These are phyloP conservation scores for Heliamphora exappendiculata DNA, from an alignment of 148 eudicot genomes.

Conservation along the genomic window DNA sequence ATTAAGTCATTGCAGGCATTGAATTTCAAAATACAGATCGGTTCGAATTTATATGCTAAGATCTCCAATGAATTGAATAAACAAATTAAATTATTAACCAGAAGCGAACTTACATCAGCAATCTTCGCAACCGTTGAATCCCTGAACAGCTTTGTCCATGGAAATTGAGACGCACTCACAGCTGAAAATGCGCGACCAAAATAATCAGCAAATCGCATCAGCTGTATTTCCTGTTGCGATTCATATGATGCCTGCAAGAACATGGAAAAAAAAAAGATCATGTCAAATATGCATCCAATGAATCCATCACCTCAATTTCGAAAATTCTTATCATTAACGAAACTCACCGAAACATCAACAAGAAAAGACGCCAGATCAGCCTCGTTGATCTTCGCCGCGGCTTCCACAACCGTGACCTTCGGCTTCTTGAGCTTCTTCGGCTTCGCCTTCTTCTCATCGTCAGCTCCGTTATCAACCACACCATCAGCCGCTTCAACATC, in stretches of 20 bases:
- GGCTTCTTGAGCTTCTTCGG: constrained; percentile 61
- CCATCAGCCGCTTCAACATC: constrained; percentile 27
- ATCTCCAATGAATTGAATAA: neutral
- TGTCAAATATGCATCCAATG: constrained; percentile 9
- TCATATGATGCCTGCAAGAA: constrained; percentile 43
- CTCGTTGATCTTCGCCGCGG: constrained; percentile 56
- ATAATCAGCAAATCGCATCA: constrained; percentile 84
- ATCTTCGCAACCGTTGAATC: constrained; percentile 57
- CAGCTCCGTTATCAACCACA: constrained; percentile 22
- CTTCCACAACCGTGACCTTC: constrained; percentile 60
- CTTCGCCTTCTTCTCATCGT: constrained; percentile 39
- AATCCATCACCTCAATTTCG: neutral
- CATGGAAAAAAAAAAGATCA: constrained; percentile 6
- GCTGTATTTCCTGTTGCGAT: constrained; percentile 56
- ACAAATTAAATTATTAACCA: neutral
- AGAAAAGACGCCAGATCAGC: constrained; percentile 51
- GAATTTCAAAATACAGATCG: neutral
- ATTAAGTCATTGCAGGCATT: neutral
- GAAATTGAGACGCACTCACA: constrained; percentile 64
- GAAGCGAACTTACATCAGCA: constrained; percentile 40
- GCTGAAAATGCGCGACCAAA: constrained; percentile 64
- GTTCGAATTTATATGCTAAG: neutral
- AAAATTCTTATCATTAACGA: neutral
- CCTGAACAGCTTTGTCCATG: constrained; percentile 61
- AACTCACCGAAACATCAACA: constrained; percentile 44